Conservation (phyloP, 2,329 filamentous ascomycete species). For the Fusarium setosum region DNA sequence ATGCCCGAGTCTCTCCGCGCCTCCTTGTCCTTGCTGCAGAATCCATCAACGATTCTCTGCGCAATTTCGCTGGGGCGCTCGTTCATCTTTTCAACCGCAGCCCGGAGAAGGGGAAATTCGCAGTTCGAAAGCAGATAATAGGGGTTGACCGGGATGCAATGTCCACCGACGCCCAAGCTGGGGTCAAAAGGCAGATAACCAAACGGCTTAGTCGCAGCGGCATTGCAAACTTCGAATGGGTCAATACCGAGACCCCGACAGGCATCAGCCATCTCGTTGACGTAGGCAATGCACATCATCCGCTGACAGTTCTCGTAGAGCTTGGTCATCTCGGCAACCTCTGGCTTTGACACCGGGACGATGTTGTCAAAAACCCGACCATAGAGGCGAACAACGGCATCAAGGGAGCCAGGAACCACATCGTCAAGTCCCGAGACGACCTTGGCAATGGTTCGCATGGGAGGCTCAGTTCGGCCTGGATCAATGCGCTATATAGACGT, state of each 20-base stretch:
- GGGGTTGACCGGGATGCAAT: conserved; percentile 67
- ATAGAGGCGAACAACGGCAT: conserved; percentile 57
- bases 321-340: conserved; percentile 68
- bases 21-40: background rate
- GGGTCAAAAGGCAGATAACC: conserved; percentile 62
- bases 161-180: conserved; percentile 62
- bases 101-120: conserved; percentile 57
- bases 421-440: conserved; percentile 64
- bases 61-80: conserved; percentile 47
- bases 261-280: conserved; percentile 66
- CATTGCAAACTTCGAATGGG: conserved; percentile 59
- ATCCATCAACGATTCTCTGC: conserved; percentile 1
- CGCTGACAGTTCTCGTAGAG: conserved; percentile 68
- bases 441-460: conserved; percentile 60
- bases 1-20: conserved; percentile 22
- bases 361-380: conserved; percentile 56
- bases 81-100: conserved; percentile 56
- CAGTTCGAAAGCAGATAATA: conserved; percentile 62
- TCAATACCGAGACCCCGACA: conserved; percentile 57
- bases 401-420: conserved; percentile 56
- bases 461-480: conserved; percentile 56
- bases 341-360: conserved; percentile 60
- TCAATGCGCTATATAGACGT: conserved; percentile 56
- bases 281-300: conserved; percentile 64
- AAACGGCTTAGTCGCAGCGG: conserved; percentile 63